A percentile compares a stretch with the other conserved stretches of the same genome.
phyloP scores from a whole-genome alignment of 2,329 filamentous ascomycete species.

The Pseudogymnoascus sp. region DNA sequence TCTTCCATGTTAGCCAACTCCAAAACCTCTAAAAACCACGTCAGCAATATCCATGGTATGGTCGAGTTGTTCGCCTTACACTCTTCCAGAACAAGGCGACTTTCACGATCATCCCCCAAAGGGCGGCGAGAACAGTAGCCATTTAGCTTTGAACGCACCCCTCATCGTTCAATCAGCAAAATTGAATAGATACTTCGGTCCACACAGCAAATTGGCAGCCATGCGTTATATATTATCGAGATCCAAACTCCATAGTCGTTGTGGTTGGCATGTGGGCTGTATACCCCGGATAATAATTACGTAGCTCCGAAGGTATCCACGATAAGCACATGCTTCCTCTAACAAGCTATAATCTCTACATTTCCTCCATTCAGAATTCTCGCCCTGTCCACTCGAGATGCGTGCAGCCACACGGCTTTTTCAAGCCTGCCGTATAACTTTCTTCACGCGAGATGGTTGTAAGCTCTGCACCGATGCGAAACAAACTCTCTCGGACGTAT shows the following conservation, averaged over 20 bases:
- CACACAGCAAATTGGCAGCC: background rate
- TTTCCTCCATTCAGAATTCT: background rate
- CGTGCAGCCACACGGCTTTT: conserved; percentile 43
- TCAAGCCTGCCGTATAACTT: conserved; percentile 57
- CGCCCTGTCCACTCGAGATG: conserved; percentile 34
- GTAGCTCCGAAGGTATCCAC: conserved; percentile 8
- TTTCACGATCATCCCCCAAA: conserved; percentile 54
- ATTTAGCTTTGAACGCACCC: conserved; percentile 17
- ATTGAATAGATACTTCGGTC: background rate
- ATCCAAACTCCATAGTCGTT: background rate
- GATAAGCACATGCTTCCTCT: conserved; percentile 4
- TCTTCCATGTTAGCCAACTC: conserved; percentile 60
- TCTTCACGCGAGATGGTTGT: conserved; percentile 68
- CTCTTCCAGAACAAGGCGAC: conserved; percentile 56
- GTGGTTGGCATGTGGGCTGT: background rate
- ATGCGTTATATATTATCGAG: background rate
- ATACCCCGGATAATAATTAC: conserved; percentile 7
- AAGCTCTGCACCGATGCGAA: conserved; percentile 64
- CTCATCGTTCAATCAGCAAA: conserved; percentile 1
- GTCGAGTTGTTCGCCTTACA: conserved; percentile 34
- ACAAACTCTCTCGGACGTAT: conserved; percentile 59
- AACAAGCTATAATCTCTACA: background rate
- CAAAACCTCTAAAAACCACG: conserved; percentile 50
- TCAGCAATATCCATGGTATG: conserved; percentile 2
- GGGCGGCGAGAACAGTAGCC: conserved; percentile 29